phyloP scores from a whole-genome alignment of 139 green algal genomes.

The Ettlia oleoabundans region DNA sequence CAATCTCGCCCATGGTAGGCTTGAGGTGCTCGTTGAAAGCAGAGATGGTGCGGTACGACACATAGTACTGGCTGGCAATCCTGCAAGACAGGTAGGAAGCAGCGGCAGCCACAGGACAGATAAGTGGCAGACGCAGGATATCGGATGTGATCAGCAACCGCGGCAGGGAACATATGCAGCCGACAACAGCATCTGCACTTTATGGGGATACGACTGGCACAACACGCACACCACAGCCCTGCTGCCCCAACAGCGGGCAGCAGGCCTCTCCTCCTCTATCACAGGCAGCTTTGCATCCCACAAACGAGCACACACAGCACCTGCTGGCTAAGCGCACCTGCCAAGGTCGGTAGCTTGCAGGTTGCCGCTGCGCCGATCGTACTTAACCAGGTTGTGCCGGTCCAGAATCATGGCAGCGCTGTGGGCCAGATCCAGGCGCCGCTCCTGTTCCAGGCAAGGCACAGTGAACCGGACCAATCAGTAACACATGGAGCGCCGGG shows the following conservation, averaged over 20 bases:
- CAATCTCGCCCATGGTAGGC: slow-evolving; percentile 97
- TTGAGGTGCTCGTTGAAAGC: slow-evolving; percentile 98
- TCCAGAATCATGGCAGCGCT: slow-evolving; percentile 88
- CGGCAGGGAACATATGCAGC: no score
- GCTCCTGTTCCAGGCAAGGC: slow-evolving; percentile 53
- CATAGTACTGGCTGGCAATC: slow-evolving; percentile 99
- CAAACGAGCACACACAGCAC: neutral
- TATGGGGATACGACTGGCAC: no score
- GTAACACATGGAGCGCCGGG: neutral
- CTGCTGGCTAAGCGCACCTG: neutral
- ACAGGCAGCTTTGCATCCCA: no score
- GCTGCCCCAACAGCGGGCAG: no score
- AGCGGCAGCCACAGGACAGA: no score
- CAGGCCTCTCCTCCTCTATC: no score
- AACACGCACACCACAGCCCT: no score
- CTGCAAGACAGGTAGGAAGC: slow-evolving; percentile 39
- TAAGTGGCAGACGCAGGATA: no score
- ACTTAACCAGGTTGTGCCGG: slow-evolving; percentile 91
- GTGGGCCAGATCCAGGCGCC: slow-evolving; percentile 92
- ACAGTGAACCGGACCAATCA: neutral
- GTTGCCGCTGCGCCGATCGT: slow-evolving; percentile 89
- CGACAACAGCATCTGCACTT: no score
- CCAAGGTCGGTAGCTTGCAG: slow-evolving; percentile 71
- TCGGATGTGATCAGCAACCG: no score
- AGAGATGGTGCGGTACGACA: slow-evolving; percentile 92